Base-by-base conservation (phyloP, 768 basidiomycete species). In the Coprinopsis strossmayeri region DNA sequence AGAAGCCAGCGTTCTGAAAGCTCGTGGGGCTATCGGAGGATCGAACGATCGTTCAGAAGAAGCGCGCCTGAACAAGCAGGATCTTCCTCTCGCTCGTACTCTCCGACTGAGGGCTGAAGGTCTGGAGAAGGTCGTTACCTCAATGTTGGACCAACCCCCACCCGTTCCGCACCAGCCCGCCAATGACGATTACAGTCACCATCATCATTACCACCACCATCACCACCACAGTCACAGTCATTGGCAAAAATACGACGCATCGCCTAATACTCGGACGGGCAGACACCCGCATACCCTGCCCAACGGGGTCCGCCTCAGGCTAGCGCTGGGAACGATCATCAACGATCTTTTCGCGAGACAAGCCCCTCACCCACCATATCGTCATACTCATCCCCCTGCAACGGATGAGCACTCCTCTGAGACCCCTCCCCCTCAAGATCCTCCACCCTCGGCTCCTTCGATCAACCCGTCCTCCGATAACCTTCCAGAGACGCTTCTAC, bases 301-400 rank as follows among this genome's bases (percentile, higher is more conserved):
- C 0, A 89, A 91, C 54, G 87, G 87, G 11, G 87, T 92, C 28
- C 77, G 90, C 4, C 71, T 92, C 42, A 73, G 89, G 24, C 73
- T 91, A 3, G 83, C 84, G 1, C 68, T 92, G 28, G 79, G 80
- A 1, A 84, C 85, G 0, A 78, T 91, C 47, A 74, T 91, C 63
- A 91, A 91, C 54, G 88, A 91, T 55, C 66, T 92, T 5, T 91
- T 91, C 59, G 82, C 85, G 21, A 77, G 87, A 20, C 81, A 84
- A 57, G 72, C 79, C 0, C 81, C 82, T n/a, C 67, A 67, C 3
- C 69, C 70, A n/a, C 71, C 72, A 1, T 70, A 71, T 48, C 66
- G 76, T 26, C 70, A 71, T 48, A 53, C 49, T 15, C 48, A 55
- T 38, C 49, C 53, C 41, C 46, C 50, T 3, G 37, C 37, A 13